Evolutionary conservation across 768 basidiomycete species (phyloP).

Genomic region (Suillus paluster): DNA sequence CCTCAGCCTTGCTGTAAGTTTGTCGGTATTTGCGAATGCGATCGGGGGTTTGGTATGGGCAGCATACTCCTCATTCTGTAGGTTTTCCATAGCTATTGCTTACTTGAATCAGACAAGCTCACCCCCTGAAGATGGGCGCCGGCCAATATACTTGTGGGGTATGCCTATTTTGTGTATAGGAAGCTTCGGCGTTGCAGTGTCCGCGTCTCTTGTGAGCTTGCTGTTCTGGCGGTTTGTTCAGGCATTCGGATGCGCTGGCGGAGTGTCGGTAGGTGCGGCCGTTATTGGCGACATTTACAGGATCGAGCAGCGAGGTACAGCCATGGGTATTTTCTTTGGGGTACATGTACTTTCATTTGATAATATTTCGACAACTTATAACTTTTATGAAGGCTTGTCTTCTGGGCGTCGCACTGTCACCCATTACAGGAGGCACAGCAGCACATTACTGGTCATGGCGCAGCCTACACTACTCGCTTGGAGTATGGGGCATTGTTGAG

Average conservation of each 20-base stretch:
- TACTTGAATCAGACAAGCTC: neutral
- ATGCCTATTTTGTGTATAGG: conserved; percentile 60
- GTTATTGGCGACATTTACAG: conserved; percentile 65
- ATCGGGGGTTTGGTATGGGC: conserved; percentile 51
- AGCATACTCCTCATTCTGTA: conserved; percentile 50
- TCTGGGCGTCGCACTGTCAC: neutral
- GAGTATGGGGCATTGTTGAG: conserved; percentile 41
- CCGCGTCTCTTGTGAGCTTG: conserved; percentile 50
- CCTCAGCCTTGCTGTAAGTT: conserved; percentile 48
- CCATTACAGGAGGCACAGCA: neutral
- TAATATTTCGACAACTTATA: too few relatives aligned
- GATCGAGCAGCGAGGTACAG: conserved; percentile 49
- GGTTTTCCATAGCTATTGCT: conserved; percentile 16
- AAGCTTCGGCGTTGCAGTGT: conserved; percentile 57
- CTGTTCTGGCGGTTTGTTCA: conserved; percentile 64
- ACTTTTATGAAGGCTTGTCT: too few relatives aligned
- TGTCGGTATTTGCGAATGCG: conserved; percentile 47
- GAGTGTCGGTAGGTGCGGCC: conserved; percentile 54
- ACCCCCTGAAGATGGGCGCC: conserved; percentile 55
- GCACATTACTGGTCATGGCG: conserved; percentile 63
- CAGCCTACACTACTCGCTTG: conserved; percentile 50
- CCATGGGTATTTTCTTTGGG: conserved; percentile 1
- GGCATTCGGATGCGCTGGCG: conserved; percentile 60
- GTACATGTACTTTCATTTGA: neutral
- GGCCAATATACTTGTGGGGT: conserved; percentile 57